phyloP scores from a whole-genome alignment of 1,284 basidiomycete genomes.

The Earliella scabrosa region DNA sequence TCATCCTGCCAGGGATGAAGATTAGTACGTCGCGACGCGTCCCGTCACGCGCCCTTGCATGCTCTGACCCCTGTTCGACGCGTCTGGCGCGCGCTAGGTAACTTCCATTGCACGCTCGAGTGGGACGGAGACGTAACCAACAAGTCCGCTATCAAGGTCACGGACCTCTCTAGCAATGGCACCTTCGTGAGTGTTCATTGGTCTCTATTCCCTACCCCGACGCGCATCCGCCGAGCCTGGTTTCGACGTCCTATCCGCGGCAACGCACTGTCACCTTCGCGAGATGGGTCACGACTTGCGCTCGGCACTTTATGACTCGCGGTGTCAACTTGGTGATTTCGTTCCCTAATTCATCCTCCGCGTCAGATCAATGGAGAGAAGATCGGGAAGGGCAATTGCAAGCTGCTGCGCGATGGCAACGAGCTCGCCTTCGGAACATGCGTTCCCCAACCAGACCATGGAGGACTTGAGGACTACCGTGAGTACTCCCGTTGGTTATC shows the following conservation, averaged over 20 bases:
- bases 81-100: slow-evolving; percentile 49
- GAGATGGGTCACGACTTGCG: too few species aligned
- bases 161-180: slow-evolving; percentile 79
- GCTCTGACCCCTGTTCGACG: slow-evolving; percentile 11
- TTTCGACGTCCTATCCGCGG: too few species aligned
- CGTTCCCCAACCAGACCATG: slow-evolving; percentile 46
- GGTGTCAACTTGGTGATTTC: too few species aligned
- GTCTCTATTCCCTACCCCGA: slow-evolving; percentile 10
- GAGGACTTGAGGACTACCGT: slow-evolving; percentile 64
- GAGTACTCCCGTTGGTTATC: slow-evolving; percentile 30
- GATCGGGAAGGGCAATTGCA: slow-evolving; percentile 59
- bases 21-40: slow-evolving; percentile 62
- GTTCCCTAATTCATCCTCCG: too few species aligned
- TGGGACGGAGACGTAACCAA: slow-evolving; percentile 67
- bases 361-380: slow-evolving; percentile 72
- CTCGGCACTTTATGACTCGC: too few species aligned
- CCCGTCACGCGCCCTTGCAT: slow-evolving; percentile 24
- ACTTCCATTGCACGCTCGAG: slow-evolving; percentile 62
- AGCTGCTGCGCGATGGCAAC: slow-evolving; percentile 76
- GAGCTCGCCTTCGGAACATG: slow-evolving; percentile 81
- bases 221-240: too few species aligned
- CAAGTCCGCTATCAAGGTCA: slow-evolving; percentile 63
- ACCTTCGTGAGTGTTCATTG: slow-evolving; percentile 69
- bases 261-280: too few species aligned
- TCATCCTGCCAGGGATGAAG: slow-evolving; percentile 66